Percentiles rank a stretch among this genome's conserved stretches.
phyloP scores from a whole-genome alignment of 2,329 filamentous ascomycete species.

The Fusarium buxicola region DNA sequence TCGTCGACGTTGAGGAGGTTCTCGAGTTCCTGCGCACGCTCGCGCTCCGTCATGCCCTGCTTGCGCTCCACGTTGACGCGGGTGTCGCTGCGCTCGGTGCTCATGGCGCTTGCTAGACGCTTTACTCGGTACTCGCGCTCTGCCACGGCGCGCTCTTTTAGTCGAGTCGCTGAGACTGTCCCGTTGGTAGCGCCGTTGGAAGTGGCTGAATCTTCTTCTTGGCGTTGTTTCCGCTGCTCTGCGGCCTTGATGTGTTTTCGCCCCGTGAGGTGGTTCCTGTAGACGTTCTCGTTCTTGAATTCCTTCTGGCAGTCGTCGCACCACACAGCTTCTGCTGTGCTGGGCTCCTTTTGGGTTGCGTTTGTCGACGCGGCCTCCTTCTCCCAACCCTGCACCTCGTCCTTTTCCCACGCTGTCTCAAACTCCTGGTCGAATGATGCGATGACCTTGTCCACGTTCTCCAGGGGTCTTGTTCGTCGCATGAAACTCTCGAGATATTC shows the following conservation, averaged over 20 bases:
- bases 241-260: slow-evolving; percentile 94
- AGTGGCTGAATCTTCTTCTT: slow-evolving; percentile 54
- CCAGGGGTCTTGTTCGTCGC: slow-evolving; percentile 83
- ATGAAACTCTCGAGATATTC: slow-evolving; percentile 91
- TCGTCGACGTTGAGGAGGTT: slow-evolving; percentile 72
- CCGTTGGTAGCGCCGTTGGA: slow-evolving; percentile 44
- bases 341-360: slow-evolving; percentile 45
- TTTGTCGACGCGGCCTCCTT: slow-evolving; percentile 60
- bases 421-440: slow-evolving; percentile 85
- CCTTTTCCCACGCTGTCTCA: slow-evolving; percentile 81
- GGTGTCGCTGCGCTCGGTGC: slow-evolving; percentile 88
- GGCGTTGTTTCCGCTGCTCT: slow-evolving; percentile 68
- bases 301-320: slow-evolving; percentile 93
- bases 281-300: slow-evolving; percentile 95
- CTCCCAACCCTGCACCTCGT: slow-evolving; percentile 84
- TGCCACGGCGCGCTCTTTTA: slow-evolving; percentile 92
- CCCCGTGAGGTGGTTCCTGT: slow-evolving; percentile 86
- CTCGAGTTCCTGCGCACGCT: slow-evolving; percentile 93
- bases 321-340: slow-evolving; percentile 77
- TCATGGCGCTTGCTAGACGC: slow-evolving; percentile 83
- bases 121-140: slow-evolving; percentile 88
- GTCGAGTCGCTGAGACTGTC: slow-evolving; percentile 58
- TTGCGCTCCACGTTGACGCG: slow-evolving; percentile 95
- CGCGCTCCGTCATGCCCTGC: slow-evolving; percentile 96
- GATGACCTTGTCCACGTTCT: slow-evolving; percentile 85